A percentile compares a stretch with the other conserved stretches of the same genome.
These are phyloP conservation scores for Coelastrella sp. DNA, from an alignment of 139 green algal genomes.

Conservation along the genomic window DNA sequence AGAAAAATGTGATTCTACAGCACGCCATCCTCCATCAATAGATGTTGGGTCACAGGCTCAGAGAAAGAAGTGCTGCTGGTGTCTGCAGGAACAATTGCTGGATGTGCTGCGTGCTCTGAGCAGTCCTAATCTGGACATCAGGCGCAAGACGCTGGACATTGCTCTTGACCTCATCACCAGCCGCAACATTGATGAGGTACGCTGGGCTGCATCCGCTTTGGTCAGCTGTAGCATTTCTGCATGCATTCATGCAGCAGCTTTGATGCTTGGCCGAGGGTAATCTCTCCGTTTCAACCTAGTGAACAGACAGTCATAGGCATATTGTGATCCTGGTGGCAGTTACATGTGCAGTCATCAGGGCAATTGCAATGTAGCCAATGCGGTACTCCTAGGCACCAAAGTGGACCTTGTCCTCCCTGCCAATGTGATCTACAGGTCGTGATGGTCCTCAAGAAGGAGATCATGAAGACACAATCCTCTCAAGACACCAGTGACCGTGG, in stretches of 20 bases:
- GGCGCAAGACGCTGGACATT: conserved; percentile 95
- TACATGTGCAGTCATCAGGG: no score
- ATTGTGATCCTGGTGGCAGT: no score
- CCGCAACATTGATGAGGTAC: conserved; percentile 66
- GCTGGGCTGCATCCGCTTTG: not conserved
- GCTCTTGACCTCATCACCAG: conserved; percentile 93
- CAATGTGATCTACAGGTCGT: conserved; percentile 73
- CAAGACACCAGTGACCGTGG: conserved; percentile 82
- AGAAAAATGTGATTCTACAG: not conserved
- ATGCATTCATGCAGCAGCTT: no score
- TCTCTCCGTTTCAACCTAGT: not conserved
- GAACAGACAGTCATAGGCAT: no score
- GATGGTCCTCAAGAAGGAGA: conserved; percentile 97
- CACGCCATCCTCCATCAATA: not conserved
- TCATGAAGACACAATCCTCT: conserved; percentile 94
- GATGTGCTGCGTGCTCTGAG: conserved; percentile 94
- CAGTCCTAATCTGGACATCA: conserved; percentile 94
- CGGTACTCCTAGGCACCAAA: no score
- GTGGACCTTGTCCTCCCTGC: no score
- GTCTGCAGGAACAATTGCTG: conserved; percentile 93
- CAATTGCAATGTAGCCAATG: no score
- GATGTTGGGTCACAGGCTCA: not conserved
- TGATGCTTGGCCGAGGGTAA: not conserved
- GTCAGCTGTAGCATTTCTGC: not conserved
- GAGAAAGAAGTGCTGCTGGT: not conserved